A percentile compares a stretch with the other conserved stretches of the same genome.
phyloP scores from a whole-genome alignment of 768 basidiomycete genomes.

The Macrolepiota dolichaula region DNA sequence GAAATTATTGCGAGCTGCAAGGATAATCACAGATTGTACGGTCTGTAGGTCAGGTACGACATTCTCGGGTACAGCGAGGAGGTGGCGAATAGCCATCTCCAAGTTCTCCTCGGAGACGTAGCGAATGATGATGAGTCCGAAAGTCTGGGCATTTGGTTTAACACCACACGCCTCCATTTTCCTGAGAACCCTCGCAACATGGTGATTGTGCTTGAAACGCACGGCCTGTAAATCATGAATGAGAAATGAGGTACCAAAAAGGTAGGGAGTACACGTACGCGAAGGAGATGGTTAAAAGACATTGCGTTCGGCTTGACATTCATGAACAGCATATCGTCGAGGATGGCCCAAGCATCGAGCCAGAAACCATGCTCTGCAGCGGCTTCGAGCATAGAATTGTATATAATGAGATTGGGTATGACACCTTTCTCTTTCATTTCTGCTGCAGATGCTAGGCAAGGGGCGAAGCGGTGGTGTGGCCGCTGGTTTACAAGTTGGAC shows the following conservation, averaged over 20 bases:
- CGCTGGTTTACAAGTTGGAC: neutral
- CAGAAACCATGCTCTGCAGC: constrained; percentile 39
- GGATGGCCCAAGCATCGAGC: constrained; percentile 58
- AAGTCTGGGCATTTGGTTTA: constrained; percentile 49
- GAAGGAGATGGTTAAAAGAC: constrained; percentile 58
- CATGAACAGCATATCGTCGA: constrained; percentile 62
- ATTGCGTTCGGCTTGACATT: constrained; percentile 46
- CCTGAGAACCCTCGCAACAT: constrained; percentile 48
- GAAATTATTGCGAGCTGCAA: constrained; percentile 50
- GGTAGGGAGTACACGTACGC: constrained; percentile 35
- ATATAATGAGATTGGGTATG: constrained; percentile 51
- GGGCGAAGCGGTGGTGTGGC: constrained; percentile 19
- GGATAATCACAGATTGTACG: constrained; percentile 47
- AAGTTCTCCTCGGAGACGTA: constrained; percentile 46
- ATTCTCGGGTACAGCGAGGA: constrained; percentile 56
- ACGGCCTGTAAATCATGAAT: constrained; percentile 36
- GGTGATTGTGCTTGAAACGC: constrained; percentile 31
- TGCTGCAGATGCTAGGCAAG: constrained; percentile 41
- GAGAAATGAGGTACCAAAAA: neutral
- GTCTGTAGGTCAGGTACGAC: constrained; percentile 48
- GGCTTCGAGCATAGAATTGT: constrained; percentile 53
- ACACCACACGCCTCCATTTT: constrained; percentile 51
- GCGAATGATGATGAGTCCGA: constrained; percentile 48
- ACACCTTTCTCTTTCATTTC: constrained; percentile 58
- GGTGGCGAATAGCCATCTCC: constrained; percentile 60